phyloP scores from a whole-genome alignment of 148 eudicot genomes.

The Camellia lanceoleosa region DNA sequence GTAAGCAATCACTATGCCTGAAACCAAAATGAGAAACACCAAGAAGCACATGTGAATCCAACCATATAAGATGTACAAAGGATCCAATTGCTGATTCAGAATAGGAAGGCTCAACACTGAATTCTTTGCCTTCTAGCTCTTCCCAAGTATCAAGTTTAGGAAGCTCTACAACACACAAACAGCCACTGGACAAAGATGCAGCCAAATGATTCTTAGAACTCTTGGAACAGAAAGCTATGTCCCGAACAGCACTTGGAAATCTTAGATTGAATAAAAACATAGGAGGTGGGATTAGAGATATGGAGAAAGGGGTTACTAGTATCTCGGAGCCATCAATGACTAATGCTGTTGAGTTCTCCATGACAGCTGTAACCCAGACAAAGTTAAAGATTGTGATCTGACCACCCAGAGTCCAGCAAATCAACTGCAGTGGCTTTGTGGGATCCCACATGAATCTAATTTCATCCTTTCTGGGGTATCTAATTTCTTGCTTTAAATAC shows the following conservation, averaged over 20 bases:
- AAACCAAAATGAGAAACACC: slow-evolving; percentile 60
- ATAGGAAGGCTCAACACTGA: slow-evolving; percentile 46
- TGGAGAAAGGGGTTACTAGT: slow-evolving; percentile 75
- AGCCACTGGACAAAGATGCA: slow-evolving; percentile 70
- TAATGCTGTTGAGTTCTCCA: slow-evolving; percentile 73
- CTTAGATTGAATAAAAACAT: slow-evolving; percentile 70
- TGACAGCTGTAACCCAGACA: slow-evolving; percentile 77
- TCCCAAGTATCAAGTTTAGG: slow-evolving; percentile 74
- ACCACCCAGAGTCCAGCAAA: slow-evolving; percentile 83
- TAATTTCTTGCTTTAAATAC: slow-evolving; percentile 89
- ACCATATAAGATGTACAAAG: slow-evolving; percentile 74
- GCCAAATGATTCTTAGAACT: slow-evolving; percentile 56
- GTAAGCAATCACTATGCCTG: slow-evolving; percentile 30
- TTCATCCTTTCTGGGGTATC: slow-evolving; percentile 57
- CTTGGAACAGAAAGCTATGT: slow-evolving; percentile 66
- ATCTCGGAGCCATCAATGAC: slow-evolving; percentile 75
- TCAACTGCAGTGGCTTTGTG: slow-evolving; percentile 68
- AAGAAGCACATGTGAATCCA: slow-evolving; percentile 77
- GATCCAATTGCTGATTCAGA: slow-evolving; percentile 41
- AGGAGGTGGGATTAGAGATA: slow-evolving; percentile 85
- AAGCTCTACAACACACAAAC: slow-evolving; percentile 73
- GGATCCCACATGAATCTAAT: slow-evolving; percentile 84
- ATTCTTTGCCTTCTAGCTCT: slow-evolving; percentile 75
- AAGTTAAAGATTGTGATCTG: slow-evolving; percentile 61
- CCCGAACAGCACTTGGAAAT: slow-evolving; percentile 68